Evolutionary conservation across 768 basidiomycete genomes (phyloP).

Genomic region (Rhodotorula paludigena): DNA sequence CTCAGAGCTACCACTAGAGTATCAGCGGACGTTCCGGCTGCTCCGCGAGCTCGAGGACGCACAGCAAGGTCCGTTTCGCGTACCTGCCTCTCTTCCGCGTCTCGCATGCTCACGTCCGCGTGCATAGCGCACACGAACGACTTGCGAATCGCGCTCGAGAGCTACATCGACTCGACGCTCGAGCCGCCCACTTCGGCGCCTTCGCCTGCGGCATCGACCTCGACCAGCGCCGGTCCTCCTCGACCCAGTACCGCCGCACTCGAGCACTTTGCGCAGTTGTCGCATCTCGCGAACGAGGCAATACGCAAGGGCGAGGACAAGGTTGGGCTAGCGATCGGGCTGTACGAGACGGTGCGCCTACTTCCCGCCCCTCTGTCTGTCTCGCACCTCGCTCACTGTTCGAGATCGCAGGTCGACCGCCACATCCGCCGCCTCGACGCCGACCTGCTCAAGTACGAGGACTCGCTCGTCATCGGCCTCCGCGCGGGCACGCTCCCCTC

Average conservation of each 20-base stretch:
- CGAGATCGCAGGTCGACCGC: conserved; percentile 60
- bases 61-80: conserved; percentile 53
- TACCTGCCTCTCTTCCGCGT: not conserved
- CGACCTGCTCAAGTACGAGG: conserved; percentile 62
- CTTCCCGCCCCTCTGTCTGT: not conserved
- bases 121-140: not conserved
- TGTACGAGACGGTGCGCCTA: conserved; percentile 59
- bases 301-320: conserved; percentile 58
- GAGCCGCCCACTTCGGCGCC: not conserved
- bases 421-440: conserved; percentile 74
- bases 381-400: not conserved
- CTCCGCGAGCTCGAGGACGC: conserved; percentile 70
- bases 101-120: not conserved
- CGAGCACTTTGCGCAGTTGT: not conserved
- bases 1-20: conserved; percentile 69
- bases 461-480: conserved; percentile 55
- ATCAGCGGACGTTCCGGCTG: conserved; percentile 66
- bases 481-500: conserved; percentile 53
- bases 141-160: not conserved
- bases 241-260: not conserved
- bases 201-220: not conserved
- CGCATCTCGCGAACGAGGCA: conserved; percentile 4
- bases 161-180: conserved; percentile 4
- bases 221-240: not conserved
- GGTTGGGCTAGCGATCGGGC: conserved; percentile 65